Evolutionary conservation across 2,329 filamentous ascomycete species (phyloP), one percentile per base, ranked within the genome.

Genomic region (Alternaria rosae): DNA sequence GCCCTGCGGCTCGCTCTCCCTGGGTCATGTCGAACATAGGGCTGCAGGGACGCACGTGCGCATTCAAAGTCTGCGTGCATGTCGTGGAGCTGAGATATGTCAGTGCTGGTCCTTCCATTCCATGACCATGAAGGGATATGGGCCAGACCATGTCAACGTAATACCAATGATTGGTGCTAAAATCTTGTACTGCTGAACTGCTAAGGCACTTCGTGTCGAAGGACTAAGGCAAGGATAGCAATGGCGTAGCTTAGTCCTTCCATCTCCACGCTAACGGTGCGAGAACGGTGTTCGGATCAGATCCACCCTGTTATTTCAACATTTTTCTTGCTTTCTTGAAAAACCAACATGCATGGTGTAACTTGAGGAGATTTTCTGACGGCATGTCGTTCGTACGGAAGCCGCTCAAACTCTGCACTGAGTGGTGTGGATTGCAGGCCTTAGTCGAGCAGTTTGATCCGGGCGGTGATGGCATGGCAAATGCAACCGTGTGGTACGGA

Each of bases 191-290:
- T n/a, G 48, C 55, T 44, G 45, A 30, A 25, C 26, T 20, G 17
- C 32, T 38, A 28, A 25, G 12, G 30, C 26, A 38, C 41, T 28
- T 58, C 32, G 48, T 58, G 21, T 54, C 47, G 17, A 54, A 6
- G 32, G 41, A 48, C 26, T 30, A 57, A 32, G 44, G 15, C 21
- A 43, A 45, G 30, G 25, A 41, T 25, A 58, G 25, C 26, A 17
- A 53, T 52, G 23, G 23, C 13, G 23, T 38, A 42, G 42, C 25
- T 35, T 51, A n/a, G 20, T 48, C 52, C 57, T 50, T 41, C 54
- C 42, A 61, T 61, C 21, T 58, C 59, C 59, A 51, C 54, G 38
- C 35, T 23, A 48, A 51, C 10, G 32, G 44, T 28, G 44, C 30
- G 53, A 51, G 23, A 28, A 43, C 35, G 32, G 35, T 13, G 8